Percentiles rank a stretch among this genome's conserved stretches.
Evolutionary conservation across 2,329 filamentous ascomycete species (phyloP).

Genomic region (Balansia obtecta): DNA sequence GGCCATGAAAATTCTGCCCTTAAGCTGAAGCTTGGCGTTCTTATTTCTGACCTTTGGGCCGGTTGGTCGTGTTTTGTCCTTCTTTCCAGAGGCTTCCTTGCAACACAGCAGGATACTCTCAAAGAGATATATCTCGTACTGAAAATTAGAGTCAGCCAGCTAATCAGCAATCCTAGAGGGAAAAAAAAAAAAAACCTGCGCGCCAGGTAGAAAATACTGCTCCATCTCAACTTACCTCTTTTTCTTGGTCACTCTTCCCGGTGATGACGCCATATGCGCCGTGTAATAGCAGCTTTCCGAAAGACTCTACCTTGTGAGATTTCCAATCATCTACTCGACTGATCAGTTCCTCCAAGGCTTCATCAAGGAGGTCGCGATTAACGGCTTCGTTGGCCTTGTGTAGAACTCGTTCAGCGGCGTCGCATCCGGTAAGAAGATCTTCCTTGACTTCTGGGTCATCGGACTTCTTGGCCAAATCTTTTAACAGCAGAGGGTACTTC

Average conservation of each 20-base stretch:
- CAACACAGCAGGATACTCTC: conserved; percentile 91
- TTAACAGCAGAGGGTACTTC: conserved; percentile 85
- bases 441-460: conserved; percentile 57
- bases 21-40: conserved; percentile 79
- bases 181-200: not conserved
- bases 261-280: conserved; percentile 89
- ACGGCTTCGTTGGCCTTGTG: conserved; percentile 84
- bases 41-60: conserved; percentile 47
- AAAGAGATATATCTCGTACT: conserved; percentile 98
- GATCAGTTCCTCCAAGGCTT: conserved; percentile 73
- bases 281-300: conserved; percentile 77
- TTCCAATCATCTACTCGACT: conserved; percentile 93
- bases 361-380: conserved; percentile 71
- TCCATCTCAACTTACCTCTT: conserved; percentile 52
- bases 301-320: conserved; percentile 77
- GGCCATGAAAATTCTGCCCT: conserved; percentile 97
- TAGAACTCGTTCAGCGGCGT: conserved; percentile 70
- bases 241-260: conserved; percentile 76
- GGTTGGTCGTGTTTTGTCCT: conserved; percentile 46
- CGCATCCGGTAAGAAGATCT: conserved; percentile 66
- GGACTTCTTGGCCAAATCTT: conserved; percentile 81
- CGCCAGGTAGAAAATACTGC: conserved; percentile 2
- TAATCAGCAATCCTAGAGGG: not conserved
- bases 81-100: conserved; percentile 80
- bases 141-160: conserved; percentile 5